These are phyloP conservation scores for Cyberlindnera subsufficiens DNA, from an alignment of 805 yeast genomes.

Conservation along the genomic window DNA sequence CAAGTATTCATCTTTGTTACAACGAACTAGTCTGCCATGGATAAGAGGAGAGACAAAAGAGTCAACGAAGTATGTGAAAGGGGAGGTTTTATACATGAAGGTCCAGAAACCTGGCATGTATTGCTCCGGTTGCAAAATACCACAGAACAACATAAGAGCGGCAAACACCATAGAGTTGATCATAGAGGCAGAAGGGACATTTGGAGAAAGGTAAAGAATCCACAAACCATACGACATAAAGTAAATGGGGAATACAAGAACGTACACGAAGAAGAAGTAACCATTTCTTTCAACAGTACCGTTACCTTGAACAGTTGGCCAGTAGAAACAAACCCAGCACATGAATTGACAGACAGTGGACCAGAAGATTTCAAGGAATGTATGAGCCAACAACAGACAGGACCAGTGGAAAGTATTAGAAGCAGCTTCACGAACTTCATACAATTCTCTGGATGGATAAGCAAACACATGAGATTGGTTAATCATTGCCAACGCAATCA, in stretches of 20 bases:
- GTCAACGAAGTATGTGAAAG: slow-evolving; percentile 59
- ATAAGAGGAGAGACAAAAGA: slow-evolving; percentile 51
- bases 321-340: slow-evolving; percentile 58
- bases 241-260: slow-evolving; percentile 51
- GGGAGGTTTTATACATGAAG: slow-evolving; percentile 70
- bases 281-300: slow-evolving; percentile 4
- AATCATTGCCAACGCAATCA: slow-evolving; percentile 58
- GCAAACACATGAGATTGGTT: slow-evolving; percentile 62
- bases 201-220: too few species aligned
- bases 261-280: slow-evolving; percentile 44
- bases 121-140: slow-evolving; percentile 53
- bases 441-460: slow-evolving; percentile 54
- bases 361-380: slow-evolving; percentile 64
- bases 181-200: too few species aligned
- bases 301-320: slow-evolving; percentile 59
- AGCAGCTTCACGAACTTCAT: slow-evolving; percentile 70
- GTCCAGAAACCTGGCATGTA: slow-evolving; percentile 68
- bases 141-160: slow-evolving; percentile 53
- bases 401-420: slow-evolving; percentile 66
- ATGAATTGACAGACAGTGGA: slow-evolving; percentile 56
- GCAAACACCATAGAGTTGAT: too few species aligned
- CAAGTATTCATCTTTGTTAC: slow-evolving; percentile 44
- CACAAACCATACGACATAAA: too few species aligned
- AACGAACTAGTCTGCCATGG: slow-evolving; percentile 40
- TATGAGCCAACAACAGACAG: slow-evolving; percentile 55